phyloP scores from a whole-genome alignment of 306 rosid genomes.

The Prinsepia uniflora region DNA sequence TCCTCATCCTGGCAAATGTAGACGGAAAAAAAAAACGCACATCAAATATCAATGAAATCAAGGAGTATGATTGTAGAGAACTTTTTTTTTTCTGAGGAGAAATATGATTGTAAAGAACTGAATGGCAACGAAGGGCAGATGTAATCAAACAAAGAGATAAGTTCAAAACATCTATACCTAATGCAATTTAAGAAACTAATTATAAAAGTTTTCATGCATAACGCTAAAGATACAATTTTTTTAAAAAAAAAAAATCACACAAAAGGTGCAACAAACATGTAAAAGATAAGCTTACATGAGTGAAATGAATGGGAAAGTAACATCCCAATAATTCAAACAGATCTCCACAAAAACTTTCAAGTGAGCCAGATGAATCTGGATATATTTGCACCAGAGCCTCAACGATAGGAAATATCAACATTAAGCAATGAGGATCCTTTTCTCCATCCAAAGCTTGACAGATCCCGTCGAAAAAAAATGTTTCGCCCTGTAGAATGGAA shows the following conservation, averaged over 20 bases:
- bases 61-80: constrained; percentile 1
- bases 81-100: too few species aligned
- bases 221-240: neutral
- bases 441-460: constrained; percentile 87
- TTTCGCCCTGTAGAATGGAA: constrained; percentile 63
- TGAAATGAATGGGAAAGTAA: constrained; percentile 96
- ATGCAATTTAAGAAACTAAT: neutral
- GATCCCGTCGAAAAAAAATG: constrained; percentile 65
- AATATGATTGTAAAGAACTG: neutral
- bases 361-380: constrained; percentile 73
- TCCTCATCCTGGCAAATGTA: constrained; percentile 57
- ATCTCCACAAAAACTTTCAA: constrained; percentile 55
- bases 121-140: constrained; percentile 1
- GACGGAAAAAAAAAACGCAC: constrained; percentile 28
- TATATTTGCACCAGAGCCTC: constrained; percentile 54
- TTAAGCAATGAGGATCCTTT: constrained; percentile 88
- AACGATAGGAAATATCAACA: constrained; percentile 61
- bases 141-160: neutral
- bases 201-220: neutral
- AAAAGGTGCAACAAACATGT: neutral
- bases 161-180: neutral
- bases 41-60: constrained; percentile 25
- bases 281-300: constrained; percentile 68
- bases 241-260: neutral
- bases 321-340: constrained; percentile 69